Percentiles rank a stretch among this genome's conserved stretches.
Evolutionary conservation across 2,329 filamentous ascomycete species (phyloP).

Genomic region (Lecanoromycetidae sp.): DNA sequence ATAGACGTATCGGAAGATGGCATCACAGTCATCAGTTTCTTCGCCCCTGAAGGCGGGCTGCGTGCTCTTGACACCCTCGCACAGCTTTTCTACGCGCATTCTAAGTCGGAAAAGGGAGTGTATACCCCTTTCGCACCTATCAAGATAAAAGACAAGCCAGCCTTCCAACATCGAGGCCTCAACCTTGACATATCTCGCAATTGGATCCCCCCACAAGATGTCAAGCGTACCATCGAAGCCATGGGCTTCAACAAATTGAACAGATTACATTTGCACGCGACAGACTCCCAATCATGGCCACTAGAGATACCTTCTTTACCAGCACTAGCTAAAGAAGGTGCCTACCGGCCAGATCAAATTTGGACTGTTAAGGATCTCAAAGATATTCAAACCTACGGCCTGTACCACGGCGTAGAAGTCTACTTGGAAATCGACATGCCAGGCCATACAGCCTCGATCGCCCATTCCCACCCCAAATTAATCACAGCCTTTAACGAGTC

Average conservation of each 20-base stretch:
- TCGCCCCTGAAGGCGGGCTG: conserved; percentile 57
- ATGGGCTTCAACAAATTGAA: conserved; percentile 73
- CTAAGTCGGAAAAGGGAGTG: conserved; percentile 38
- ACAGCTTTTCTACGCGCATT: conserved; percentile 68
- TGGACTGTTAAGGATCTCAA: conserved; percentile 56
- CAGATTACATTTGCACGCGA: conserved; percentile 66
- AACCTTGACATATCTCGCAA: conserved; percentile 67
- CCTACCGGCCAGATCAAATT: conserved; percentile 54
- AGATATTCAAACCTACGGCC: conserved; percentile 57
- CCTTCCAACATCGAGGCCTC: conserved; percentile 66
- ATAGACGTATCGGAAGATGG: conserved; percentile 49
- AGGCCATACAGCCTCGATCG: conserved; percentile 60
- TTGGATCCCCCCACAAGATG: conserved; percentile 54
- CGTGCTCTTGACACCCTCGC: conserved; percentile 63
- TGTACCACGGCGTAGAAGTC: conserved; percentile 55
- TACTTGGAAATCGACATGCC: conserved; percentile 72
- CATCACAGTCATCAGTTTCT: conserved; percentile 49
- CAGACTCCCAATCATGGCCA: conserved; percentile 76
- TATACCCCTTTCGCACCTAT: conserved; percentile 65
- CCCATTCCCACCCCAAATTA: conserved; percentile 55
- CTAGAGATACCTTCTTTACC: conserved; percentile 66
- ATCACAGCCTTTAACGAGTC: conserved; percentile 50
- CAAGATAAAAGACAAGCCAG: conserved; percentile 56
- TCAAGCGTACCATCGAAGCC: conserved; percentile 65
- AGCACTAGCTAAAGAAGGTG: conserved; percentile 57